phyloP scores from a whole-genome alignment of 2,329 filamentous ascomycete species.

The Colletotrichum coccodes region DNA sequence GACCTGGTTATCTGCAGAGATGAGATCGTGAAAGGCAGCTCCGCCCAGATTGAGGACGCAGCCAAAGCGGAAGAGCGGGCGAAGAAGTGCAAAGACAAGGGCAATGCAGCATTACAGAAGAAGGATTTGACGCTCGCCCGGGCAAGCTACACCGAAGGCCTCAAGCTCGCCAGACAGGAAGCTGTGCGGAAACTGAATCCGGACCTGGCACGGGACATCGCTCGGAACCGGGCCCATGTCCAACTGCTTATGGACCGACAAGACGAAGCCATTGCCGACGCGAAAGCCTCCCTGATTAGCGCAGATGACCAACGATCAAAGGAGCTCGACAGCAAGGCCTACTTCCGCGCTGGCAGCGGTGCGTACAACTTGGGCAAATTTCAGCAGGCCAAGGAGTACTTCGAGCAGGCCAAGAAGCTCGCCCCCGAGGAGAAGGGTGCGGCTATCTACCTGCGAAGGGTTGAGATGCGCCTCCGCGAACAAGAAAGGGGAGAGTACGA shows the following conservation, averaged over 20 bases:
- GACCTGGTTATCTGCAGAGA: constrained; percentile 38
- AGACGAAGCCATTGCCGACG: constrained; percentile 44
- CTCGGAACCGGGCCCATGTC: constrained; percentile 43
- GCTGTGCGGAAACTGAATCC: neutral
- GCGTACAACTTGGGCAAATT: constrained; percentile 42
- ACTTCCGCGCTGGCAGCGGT: constrained; percentile 43
- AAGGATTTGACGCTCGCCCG: constrained; percentile 36
- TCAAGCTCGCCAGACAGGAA: constrained; percentile 26
- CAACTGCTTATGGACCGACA: constrained; percentile 43
- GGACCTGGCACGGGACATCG: constrained; percentile 42
- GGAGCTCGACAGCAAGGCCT: constrained; percentile 44
- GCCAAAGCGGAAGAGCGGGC: constrained; percentile 25
- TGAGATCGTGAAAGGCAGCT: neutral
- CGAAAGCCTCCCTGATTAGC: constrained; percentile 41
- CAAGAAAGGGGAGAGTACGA: constrained; percentile 36
- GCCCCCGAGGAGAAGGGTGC: constrained; percentile 38
- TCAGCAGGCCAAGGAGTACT: constrained; percentile 36
- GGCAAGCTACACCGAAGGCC: constrained; percentile 40
- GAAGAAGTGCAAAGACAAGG: constrained; percentile 38
- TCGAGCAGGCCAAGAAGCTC: constrained; percentile 37
- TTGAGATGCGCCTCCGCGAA: constrained; percentile 39
- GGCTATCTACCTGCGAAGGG: constrained; percentile 33
- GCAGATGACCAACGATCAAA: constrained; percentile 7
- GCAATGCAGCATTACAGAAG: constrained; percentile 41
- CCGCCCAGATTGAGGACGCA: neutral